Percentiles rank a stretch among this genome's conserved stretches.
Conservation (phyloP, 2,329 filamentous ascomycete species). For the Neocucurbitaria cava region DNA sequence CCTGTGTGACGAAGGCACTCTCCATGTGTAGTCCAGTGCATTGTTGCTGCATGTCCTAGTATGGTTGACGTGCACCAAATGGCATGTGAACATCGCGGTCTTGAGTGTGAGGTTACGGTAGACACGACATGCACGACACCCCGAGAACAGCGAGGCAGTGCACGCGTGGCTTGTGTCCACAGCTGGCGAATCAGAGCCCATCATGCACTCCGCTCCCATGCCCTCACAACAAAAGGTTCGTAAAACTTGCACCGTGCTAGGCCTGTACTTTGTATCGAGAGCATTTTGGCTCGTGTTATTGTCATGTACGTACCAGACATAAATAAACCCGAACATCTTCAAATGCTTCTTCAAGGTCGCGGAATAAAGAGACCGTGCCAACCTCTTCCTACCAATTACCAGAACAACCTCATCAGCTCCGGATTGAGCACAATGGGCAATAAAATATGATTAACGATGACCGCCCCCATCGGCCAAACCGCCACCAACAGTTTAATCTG, state of each 20-base stretch:
- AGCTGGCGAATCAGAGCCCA: neutral
- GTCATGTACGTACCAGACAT: too few species aligned
- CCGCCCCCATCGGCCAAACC: slow-evolving; percentile 74
- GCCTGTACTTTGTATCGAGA: too few species aligned
- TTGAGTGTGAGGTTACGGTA: too few species aligned
- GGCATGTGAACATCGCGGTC: too few species aligned
- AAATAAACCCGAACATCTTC: too few species aligned
- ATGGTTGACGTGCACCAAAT: neutral
- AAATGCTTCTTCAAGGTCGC: too few species aligned
- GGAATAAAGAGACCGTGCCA: neutral
- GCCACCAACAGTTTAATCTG: slow-evolving; percentile 62
- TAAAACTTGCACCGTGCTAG: too few species aligned
- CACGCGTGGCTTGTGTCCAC: neutral
- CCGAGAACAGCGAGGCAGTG: neutral
- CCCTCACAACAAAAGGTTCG: too few species aligned
- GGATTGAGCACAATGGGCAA: slow-evolving; percentile 77
- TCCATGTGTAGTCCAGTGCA: neutral
- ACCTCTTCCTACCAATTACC: slow-evolving; percentile 54
- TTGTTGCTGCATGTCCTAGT: neutral
- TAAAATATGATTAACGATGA: slow-evolving; percentile 73
- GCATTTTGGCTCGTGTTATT: too few species aligned
- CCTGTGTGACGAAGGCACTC: neutral
- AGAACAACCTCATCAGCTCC: slow-evolving; percentile 81
- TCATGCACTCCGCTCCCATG: too few species aligned
- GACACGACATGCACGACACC: too few species aligned